Evolutionary conservation across 2,329 filamentous ascomycete species (phyloP), one percentile per base, ranked within the genome.

Genomic region (Ampelomyces quisqualis): DNA sequence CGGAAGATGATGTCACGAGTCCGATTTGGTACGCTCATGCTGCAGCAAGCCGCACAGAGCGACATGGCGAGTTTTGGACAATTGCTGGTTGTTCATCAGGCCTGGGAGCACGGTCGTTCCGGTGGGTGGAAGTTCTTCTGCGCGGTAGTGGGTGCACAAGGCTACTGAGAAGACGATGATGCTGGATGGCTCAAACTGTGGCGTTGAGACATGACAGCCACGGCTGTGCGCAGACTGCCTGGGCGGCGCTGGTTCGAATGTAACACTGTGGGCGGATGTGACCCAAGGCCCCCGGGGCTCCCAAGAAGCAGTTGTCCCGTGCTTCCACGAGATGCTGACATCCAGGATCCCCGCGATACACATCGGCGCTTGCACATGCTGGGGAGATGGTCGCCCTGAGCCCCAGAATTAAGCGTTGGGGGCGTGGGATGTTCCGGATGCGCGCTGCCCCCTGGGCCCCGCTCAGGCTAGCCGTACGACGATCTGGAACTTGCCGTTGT

Each of bases 151-250:
- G 44, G 7, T 6, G 30, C n/a, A 15, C 13, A 31, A 14, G 15
- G 17, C n/a, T 38, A 18, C 54, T 47, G 58, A 58, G 56, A 20
- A 49, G 33, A 37, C 18, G 3, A 14, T 27, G 29, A 10, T 21
- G n/a, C n/a, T 34, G 37, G 44, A 40, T 33, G 38, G 38, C 31
- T 41, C 41, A 51, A 43, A 40, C 46, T 48, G 51, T 55, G 53
- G 57, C 49, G 45, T 46, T 42, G 27, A 40, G 47, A 47, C 55
- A 45, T 38, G 32, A 55, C 34, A 47, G 53, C 57, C 55, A 58
- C 45, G 39, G 38, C 30, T 31, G 36, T 40, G 32, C 36, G 34
- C 30, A 41, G 45, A 18, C 29, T 34, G 38, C 21, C 40, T 34
- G 29, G 27, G 47, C 43, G 34, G 36, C 31, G 39, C 27, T 28